Evolutionary conservation across 139 green algal species (phyloP), one percentile per base, ranked within the genome.

Genomic region (Volvox africanus): DNA sequence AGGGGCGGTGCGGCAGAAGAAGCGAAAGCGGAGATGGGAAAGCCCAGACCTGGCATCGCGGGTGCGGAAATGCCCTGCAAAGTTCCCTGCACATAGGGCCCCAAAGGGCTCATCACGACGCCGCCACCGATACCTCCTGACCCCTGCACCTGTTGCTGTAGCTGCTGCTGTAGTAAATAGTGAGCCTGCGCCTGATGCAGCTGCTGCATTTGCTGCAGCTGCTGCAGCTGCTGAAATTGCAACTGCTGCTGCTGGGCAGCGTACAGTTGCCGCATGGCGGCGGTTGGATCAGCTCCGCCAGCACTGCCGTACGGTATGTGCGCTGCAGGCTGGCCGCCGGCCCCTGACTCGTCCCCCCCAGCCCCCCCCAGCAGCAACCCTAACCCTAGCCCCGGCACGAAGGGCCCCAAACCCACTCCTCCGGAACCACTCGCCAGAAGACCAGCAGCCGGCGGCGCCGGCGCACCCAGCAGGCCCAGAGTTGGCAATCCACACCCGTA

Each of bases 201-300:
- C 26, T 73, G 80, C 55, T 50, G 80, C 78, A 36, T 44, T 13
- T 68, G 37, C 37, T 68, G 78, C 78, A 35, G 18, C 32, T 79
- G 82, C 61, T 79, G 83, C 26, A n/a, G 18, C 5, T 67, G 82
- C 0, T 69, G 36, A 6, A 69, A 33, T 12, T 50, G 26, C 65
- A 80, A 65, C 36, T 88, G 83, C 83, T 80, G 68, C 67, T 89
- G 84, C 68, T 89, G 84, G 16, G 35, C 36, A 6, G 62, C 82
- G 20, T 88, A 88, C 65, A 88, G 65, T 62, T 88, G 82, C 33
- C 79, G 82, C 65, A 88, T 24, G 30, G 65, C 65, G 19, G 33
- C 9, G 2, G 65, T 36, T 33, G 67, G 82, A n/a, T 86, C 80
- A 9, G 28, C 24, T 0, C 50, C 80, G 1, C 28, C 78, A 17